These are phyloP conservation scores for Hypoxylon sp. DNA, from an alignment of 2,329 filamentous ascomycete genomes.

Conservation along the genomic window DNA sequence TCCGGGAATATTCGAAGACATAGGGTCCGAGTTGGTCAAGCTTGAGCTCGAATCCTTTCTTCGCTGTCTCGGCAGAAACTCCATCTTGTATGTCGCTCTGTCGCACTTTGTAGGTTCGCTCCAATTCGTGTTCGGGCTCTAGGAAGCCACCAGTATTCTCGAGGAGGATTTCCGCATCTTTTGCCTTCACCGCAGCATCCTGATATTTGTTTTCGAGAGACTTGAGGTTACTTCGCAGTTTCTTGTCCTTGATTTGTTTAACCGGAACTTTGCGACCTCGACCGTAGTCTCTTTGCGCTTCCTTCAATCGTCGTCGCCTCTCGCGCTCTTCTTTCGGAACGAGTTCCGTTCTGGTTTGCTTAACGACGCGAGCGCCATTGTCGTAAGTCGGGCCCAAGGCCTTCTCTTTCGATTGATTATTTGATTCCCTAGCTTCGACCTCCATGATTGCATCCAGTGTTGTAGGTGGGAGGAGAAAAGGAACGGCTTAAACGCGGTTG, in stretches of 20 bases:
- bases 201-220: conserved; percentile 84
- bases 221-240: conserved; percentile 82
- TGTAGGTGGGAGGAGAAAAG: not conserved
- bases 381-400: too few relatives aligned
- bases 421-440: conserved; percentile 41
- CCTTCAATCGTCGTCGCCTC: conserved; percentile 60
- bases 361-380: conserved; percentile 63
- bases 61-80: conserved; percentile 83
- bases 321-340: conserved; percentile 60
- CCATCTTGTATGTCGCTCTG: conserved; percentile 83
- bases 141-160: conserved; percentile 88
- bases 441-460: conserved; percentile 38
- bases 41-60: conserved; percentile 91
- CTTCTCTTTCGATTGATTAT: conserved; percentile 49
- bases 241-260: conserved; percentile 84
- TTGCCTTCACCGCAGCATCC: conserved; percentile 81
- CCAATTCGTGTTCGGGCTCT: conserved; percentile 86
- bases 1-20: conserved; percentile 85
- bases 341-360: conserved; percentile 61
- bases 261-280: conserved; percentile 79
- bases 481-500: not conserved
- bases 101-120: conserved; percentile 89
- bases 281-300: conserved; percentile 82
- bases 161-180: conserved; percentile 93
- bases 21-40: conserved; percentile 87